A percentile compares a stretch with the other conserved stretches of the same genome.
phyloP scores from a whole-genome alignment of 805 yeast genomes.

The Candida ficus region DNA sequence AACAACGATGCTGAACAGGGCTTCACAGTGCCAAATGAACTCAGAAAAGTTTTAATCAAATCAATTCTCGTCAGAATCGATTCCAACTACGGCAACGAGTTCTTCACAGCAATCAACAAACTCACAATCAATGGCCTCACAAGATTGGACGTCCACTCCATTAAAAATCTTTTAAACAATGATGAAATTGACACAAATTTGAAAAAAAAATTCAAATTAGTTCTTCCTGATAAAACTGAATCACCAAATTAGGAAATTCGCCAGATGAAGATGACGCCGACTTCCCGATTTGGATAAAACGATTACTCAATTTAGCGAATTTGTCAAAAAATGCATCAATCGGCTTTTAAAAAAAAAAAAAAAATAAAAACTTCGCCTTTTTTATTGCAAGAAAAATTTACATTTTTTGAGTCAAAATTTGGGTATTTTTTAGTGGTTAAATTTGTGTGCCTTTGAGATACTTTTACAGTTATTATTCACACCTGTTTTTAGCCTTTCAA shows the following conservation, averaged over 20 bases:
- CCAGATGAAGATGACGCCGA: no score
- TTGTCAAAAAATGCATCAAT: no score
- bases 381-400: no score
- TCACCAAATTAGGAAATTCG: neutral
- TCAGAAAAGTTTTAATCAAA: constrained; percentile 29
- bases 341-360: no score
- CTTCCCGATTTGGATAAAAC: no score
- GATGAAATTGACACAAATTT: constrained; percentile 12
- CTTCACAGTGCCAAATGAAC: constrained; percentile 26
- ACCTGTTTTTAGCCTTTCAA: no score
- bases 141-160: constrained; percentile 26
- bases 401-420: no score
- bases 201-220: neutral
- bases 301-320: no score
- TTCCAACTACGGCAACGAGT: constrained; percentile 32
- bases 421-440: no score
- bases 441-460: no score
- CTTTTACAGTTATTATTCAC: no score
- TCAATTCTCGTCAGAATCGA: constrained; percentile 27
- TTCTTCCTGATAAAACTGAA: neutral
- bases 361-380: no score
- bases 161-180: constrained; percentile 13
- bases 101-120: constrained; percentile 33
- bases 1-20: constrained; percentile 20
- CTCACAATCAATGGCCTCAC: constrained; percentile 39